Base-by-base conservation (phyloP, 78 protist genomes). In the Dictyostelium intermedium region DNA sequence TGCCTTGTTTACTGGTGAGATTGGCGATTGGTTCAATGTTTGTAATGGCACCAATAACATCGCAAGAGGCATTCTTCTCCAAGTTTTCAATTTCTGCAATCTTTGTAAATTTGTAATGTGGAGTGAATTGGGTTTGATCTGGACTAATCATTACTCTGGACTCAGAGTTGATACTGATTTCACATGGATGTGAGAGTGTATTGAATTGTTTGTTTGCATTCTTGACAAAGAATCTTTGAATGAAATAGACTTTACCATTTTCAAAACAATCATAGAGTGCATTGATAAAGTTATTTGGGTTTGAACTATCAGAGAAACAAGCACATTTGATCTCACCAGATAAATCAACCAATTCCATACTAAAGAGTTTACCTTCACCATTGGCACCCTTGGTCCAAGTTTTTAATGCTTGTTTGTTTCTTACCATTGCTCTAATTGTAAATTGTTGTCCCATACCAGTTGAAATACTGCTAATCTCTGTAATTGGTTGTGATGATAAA, bases 321-420 rank as follows among this genome's bases (percentile, higher is more conserved):
- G 91, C 76, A 27, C 39, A 81, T 50, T 72, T 85, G 11, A 85
- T 85, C 32, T 73, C 82, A 53, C 63, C 91, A 85, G 80, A 47
- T 2, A 11, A 34, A 34, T 85, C 91, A 0, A 47, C 39, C 3
- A 85, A 72, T 35, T 47, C 82, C 23, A 85, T 13, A 30, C 50
- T 72, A 20, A 73, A 72, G 10, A 85, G 39, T 41, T 69, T 32
- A 47, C 91, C 91, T 20, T 20, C 35, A 39, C 41, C 47, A 27
- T 27, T 9, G 3, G n/a, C 53, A 11, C 82, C 82, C 11, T 69
- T 72, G n/a, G 6, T 41, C 83, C 82, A 85, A 30, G 27, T 3
- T 43, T 83, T 83, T 7, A 61, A 3, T 25, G 20, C 23, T 8
- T 39, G 41, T 30, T 66, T 83, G 1, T 37, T 13, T n/a, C 78